Conservation (phyloP, 441 rosid species). For the Corymbia citriodora region DNA sequence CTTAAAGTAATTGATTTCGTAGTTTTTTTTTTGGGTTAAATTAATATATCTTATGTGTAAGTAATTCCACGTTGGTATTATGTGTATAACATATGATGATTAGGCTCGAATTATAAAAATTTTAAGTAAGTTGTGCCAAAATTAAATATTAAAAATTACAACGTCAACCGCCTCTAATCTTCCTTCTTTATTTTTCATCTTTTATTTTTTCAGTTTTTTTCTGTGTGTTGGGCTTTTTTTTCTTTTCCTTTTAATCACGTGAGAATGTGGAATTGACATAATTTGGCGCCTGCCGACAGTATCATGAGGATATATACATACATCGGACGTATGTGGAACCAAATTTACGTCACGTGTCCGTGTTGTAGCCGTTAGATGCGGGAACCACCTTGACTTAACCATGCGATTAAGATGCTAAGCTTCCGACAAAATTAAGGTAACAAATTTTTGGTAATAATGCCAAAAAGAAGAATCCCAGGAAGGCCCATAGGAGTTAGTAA, state of each 20-base stretch:
- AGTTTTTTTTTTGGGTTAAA: no score
- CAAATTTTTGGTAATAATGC: background rate
- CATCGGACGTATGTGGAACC: background rate
- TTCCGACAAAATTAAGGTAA: background rate
- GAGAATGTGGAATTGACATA: background rate
- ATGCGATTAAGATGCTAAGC: background rate
- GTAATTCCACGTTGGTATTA: background rate
- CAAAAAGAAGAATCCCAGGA: background rate
- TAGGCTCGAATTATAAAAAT: background rate
- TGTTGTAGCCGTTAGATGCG: background rate
- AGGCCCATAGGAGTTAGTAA: background rate
- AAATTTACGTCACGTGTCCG: background rate
- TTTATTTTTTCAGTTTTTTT: background rate
- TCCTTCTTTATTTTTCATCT: background rate
- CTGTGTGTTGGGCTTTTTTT: background rate
- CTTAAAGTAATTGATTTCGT: background rate
- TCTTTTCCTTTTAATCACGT: background rate
- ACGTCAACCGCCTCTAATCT: background rate
- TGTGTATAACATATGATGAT: background rate
- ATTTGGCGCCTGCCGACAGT: background rate
- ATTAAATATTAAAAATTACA: background rate
- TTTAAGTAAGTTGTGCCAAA: background rate
- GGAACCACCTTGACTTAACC: background rate
- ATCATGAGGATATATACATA: background rate
- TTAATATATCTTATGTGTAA: background rate